A percentile compares a stretch with the other conserved stretches of the same genome.
Conservation (phyloP, 768 basidiomycete species). For the Pholiota conissans region DNA sequence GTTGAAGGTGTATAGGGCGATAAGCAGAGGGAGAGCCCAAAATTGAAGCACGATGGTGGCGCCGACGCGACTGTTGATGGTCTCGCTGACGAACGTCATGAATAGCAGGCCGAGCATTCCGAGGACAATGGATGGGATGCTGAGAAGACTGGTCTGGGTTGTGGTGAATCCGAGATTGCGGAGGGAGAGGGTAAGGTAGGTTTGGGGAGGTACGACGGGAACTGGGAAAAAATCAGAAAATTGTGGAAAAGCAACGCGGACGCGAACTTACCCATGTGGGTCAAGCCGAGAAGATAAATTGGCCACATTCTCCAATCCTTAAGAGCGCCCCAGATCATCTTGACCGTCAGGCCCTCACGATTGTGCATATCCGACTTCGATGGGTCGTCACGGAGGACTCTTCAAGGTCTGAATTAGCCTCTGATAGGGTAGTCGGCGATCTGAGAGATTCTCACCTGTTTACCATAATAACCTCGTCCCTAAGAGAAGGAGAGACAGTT, state of each 20-base stretch:
- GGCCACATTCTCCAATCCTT: conserved; percentile 68
- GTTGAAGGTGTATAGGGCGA: conserved; percentile 53
- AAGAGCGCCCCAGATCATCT: conserved; percentile 50
- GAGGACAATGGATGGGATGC: conserved; percentile 56
- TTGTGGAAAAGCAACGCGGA: background rate
- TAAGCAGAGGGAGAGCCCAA: conserved; percentile 62
- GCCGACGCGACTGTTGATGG: conserved; percentile 50
- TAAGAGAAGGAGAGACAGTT: conserved; percentile 18
- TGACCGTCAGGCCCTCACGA: conserved; percentile 53
- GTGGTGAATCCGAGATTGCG: conserved; percentile 64
- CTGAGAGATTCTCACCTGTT: conserved; percentile 43
- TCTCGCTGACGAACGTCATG: conserved; percentile 52
- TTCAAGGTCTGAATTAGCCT: background rate
- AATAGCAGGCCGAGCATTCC: conserved; percentile 48
- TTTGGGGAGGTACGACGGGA: conserved; percentile 56
- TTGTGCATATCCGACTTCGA: conserved; percentile 72
- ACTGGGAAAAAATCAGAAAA: conserved; percentile 40
- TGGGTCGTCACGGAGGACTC: conserved; percentile 65
- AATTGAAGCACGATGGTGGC: conserved; percentile 52
- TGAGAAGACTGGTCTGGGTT: conserved; percentile 60
- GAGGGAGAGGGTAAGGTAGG: conserved; percentile 63
- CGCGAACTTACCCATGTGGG: conserved; percentile 42
- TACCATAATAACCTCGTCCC: conserved; percentile 63
- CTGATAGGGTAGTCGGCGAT: background rate
- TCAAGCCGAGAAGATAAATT: conserved; percentile 53